Base-by-base conservation (phyloP, 192 early-diverging fungal species). In the Thamnidium elegans region DNA sequence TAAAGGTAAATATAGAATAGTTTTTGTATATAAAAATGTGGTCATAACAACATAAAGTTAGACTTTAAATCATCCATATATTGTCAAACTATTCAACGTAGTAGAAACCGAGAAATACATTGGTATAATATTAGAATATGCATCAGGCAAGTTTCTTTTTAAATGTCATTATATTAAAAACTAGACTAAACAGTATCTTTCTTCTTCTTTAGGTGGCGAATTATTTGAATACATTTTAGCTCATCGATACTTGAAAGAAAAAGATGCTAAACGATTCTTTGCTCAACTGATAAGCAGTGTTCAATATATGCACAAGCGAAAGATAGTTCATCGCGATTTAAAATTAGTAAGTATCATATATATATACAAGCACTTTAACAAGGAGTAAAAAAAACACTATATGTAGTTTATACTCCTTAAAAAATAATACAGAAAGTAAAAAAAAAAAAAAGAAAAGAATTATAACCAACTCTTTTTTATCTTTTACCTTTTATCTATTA, bases 91-190 rank as follows among this genome's bases (percentile, higher is more conserved):
- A 34, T 71, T 80, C 58, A 90, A 94, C 60, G 89, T 94, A 17
- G 84, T 94, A 59, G 93, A 94, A 75, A 92, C 90, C 2, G 87
- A 88, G 58, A 73, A 80, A 45, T 88, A 92, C 67, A 90, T 94
- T 67, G 93, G 93, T 42, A 89, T 94, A 63, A 85, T 93, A 19
- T 85, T 94, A 73, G 89, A 93, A 72, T 92, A 88, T 70, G 91
- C 89, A 32, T 89, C 88, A 21, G 85, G 84, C 71, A 72, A 66
- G 62, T n/a, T 66, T 8, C 19, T 39, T 55, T 14, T 20, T 5
- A 21, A 46, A 53, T 15, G 11, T 43, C 9, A 26, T 20, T 2
- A 39, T 20, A 19, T 60, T 48, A 51, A 31, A 63, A 63, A 63
- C 31, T 56, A 17, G 31, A 14, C 47, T 36, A 63, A 63, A 31